Conservation (phyloP, 768 basidiomycete genomes). For the Boletus reticulatus region DNA sequence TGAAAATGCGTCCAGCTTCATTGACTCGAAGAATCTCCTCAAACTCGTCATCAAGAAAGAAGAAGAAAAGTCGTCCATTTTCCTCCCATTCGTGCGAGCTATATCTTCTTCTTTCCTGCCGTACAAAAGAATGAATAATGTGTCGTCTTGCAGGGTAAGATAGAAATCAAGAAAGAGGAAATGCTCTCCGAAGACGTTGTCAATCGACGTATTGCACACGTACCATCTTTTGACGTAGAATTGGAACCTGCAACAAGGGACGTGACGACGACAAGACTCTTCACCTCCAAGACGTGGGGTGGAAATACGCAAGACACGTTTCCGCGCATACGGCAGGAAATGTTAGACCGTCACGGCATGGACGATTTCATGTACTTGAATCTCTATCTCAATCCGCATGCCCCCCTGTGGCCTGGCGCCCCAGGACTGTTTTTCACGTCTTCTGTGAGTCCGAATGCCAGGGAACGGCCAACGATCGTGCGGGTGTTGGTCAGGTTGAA, state of each 20-base stretch:
- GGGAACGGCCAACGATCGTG: not conserved
- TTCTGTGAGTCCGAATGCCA: not conserved
- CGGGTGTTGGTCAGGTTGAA: constrained; percentile 12
- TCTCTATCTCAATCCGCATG: constrained; percentile 18
- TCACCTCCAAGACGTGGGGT: constrained; percentile 19
- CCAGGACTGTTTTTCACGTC: constrained; percentile 19
- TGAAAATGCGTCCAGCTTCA: constrained; percentile 8
- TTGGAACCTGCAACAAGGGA: constrained; percentile 15
- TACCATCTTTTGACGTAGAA: constrained; percentile 4
- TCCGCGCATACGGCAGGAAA: constrained; percentile 7
- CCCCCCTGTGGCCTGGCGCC: constrained; percentile 13
- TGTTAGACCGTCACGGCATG: constrained; percentile 15
- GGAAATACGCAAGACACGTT: constrained; percentile 15
- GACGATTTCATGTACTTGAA: constrained; percentile 20
- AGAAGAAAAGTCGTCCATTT: not conserved
- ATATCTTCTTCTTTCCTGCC: not conserved
- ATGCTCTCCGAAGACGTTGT: constrained; percentile 22
- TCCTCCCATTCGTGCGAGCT: not conserved
- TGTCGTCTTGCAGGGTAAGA: not conserved
- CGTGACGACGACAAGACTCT: constrained; percentile 13
- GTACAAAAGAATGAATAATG: not conserved
- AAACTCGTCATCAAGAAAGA: constrained; percentile 10
- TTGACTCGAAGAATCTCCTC: constrained; percentile 5
- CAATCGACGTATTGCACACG: constrained; percentile 2
- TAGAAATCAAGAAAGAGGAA: constrained; percentile 18